Evolutionary conservation across 352 stramenopile species (phyloP).

Genomic region (Phytophthora agathidicida): DNA sequence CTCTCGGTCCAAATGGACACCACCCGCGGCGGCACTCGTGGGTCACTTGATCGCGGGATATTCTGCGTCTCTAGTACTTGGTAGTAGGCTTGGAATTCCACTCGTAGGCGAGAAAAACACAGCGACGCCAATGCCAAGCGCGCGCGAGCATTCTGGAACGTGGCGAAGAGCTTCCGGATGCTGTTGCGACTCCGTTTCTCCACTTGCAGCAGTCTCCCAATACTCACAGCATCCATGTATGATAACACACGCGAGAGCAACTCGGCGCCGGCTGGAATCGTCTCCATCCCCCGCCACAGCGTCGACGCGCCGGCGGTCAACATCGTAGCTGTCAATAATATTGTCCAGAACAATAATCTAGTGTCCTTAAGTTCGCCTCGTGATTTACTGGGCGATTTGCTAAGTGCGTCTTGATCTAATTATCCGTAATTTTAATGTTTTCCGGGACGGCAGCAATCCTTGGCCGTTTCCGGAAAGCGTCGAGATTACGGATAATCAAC

Average conservation of each 20-base stretch:
- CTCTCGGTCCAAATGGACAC: constrained; percentile 63
- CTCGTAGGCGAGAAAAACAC: constrained; percentile 25
- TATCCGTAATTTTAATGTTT: too few species aligned
- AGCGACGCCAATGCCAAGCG: constrained; percentile 49
- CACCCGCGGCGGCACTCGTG: constrained; percentile 58
- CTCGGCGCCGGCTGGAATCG: constrained; percentile 1
- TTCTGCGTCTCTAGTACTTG: constrained; percentile 57
- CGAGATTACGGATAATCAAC: too few species aligned
- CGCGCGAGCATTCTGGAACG: constrained; percentile 24
- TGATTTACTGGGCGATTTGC: too few species aligned
- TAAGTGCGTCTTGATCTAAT: too few species aligned
- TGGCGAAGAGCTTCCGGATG: constrained; percentile 29
- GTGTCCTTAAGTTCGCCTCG: too few species aligned
- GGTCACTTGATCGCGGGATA: constrained; percentile 56
- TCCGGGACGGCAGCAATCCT: too few species aligned
- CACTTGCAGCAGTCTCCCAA: constrained; percentile 23
- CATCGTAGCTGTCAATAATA: too few species aligned
- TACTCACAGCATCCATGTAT: constrained; percentile 33
- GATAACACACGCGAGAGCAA: constrained; percentile 35
- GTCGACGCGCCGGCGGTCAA: constrained; percentile 3
- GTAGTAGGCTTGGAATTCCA: constrained; percentile 57
- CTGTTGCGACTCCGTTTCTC: constrained; percentile 25
- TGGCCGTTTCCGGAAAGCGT: too few species aligned
- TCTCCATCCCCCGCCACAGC: constrained; percentile 16
- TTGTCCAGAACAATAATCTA: too few species aligned